Conservation (phyloP, 2,329 filamentous ascomycete genomes). For the Xylaria digitata region DNA sequence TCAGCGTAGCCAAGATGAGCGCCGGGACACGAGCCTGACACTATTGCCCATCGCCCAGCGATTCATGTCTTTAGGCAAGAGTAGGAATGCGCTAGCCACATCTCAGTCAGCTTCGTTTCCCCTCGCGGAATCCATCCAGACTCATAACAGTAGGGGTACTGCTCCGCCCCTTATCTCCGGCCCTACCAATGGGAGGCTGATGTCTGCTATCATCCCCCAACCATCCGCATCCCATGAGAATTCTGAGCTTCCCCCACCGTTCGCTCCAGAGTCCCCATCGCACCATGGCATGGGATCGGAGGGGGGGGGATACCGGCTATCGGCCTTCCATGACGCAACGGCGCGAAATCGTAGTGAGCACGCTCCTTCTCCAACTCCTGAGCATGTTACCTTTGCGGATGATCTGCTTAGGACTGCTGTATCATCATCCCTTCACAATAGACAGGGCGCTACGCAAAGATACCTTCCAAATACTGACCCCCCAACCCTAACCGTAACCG, state of each 20-base stretch:
- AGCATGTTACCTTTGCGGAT: conserved; percentile 45
- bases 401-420: conserved; percentile 29
- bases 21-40: conserved; percentile 44
- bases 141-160: neutral
- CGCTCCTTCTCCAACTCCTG: conserved; percentile 23
- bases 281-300: neutral
- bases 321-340: neutral
- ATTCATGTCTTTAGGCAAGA: conserved; percentile 41
- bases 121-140: conserved; percentile 2
- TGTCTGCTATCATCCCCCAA: conserved; percentile 39
- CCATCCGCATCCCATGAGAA: neutral
- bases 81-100: conserved; percentile 31
- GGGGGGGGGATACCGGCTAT: neutral
- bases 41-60: conserved; percentile 47
- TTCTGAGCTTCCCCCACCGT: neutral
- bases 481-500: conserved; percentile 18
- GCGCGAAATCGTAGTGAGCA: neutral
- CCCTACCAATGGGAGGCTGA: conserved; percentile 39
- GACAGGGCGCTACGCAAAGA: conserved; percentile 35
- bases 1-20: conserved; percentile 48
- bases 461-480: conserved; percentile 33
- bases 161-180: conserved; percentile 40
- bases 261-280: neutral
- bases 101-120: conserved; percentile 22
- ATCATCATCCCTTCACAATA: conserved; percentile 41